Evolutionary conservation across 306 rosid species (phyloP), one percentile per base, ranked within the genome.

Genomic region (Ormosia emarginata): DNA sequence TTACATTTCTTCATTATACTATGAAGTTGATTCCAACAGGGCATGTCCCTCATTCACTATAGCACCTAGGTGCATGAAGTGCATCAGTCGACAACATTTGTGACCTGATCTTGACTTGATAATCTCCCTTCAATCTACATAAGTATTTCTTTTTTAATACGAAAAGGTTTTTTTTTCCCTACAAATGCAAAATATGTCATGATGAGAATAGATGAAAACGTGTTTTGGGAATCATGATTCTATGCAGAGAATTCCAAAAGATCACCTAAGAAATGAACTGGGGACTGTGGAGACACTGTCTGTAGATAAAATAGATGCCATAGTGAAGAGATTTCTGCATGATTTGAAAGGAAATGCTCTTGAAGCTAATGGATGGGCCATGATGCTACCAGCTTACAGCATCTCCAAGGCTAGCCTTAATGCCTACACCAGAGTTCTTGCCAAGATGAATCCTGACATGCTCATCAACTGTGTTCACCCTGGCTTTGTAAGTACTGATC

Each of bases 401-500:
- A 82, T 90, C 46, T 90, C 90, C 39, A 90, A 90, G 86, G 80
- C 71, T 4, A 34, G 86, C 33, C 67, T 88, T 14, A 90, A 90
- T 77, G 91, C 91, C 40, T 86, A 84, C 74, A 88, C 94, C 1
- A 84, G 94, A 88, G 53, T 90, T 49, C 85, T 86, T 18, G 91
- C 92, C 30, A 86, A 58, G 32, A 84, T 74, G 83, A 14, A 88
- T 52, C 85, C 90, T 6, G 17, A 82, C 7, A 80, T 86, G 90
- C 77, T 50, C 52, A 59, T 90, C 83, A 90, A 90, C 66, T 90
- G 94, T 43, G 90, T 88, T 33, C 91, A 90, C 81, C 94, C 94
- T 0, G 91, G 91, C 40, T 90, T 57, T 68, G 88, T 90, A 14
- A 70, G 86, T 50, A 87, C 93, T 1, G 88, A 90, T 71, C 4